These are phyloP conservation scores for Lavandula angustifolia DNA, from an alignment of 257 asterid species.

Conservation along the genomic window DNA sequence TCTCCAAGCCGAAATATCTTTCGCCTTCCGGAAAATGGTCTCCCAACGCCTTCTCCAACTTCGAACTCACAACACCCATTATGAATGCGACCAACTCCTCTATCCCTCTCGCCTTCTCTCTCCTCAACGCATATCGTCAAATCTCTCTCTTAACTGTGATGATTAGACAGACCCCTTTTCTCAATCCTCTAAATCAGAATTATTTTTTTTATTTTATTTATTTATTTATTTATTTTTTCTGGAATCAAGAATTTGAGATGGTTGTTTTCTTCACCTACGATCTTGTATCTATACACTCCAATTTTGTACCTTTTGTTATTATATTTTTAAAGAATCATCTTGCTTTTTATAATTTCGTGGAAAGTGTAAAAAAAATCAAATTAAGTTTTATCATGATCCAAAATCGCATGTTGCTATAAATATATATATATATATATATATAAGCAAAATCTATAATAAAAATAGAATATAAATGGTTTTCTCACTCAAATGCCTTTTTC, in stretches of 20 bases:
- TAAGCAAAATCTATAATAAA: too few species aligned
- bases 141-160: neutral
- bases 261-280: neutral
- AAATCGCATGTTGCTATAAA: too few species aligned
- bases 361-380: too few species aligned
- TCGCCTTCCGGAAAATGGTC: constrained; percentile 83
- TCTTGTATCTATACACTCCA: too few species aligned
- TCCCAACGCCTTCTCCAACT: constrained; percentile 70
- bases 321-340: too few species aligned
- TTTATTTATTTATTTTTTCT: too few species aligned
- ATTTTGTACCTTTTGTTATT: too few species aligned
- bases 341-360: too few species aligned
- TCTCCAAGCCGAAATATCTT: constrained; percentile 71
- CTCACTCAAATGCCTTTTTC: too few species aligned
- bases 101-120: constrained; percentile 41
- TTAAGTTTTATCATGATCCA: too few species aligned
- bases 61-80: constrained; percentile 76
- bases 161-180: neutral
- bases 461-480: too few species aligned
- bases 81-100: constrained; percentile 50
- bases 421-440: too few species aligned
- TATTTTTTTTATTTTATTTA: neutral
- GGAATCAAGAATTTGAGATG: neutral
- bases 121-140: constrained; percentile 7
- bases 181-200: neutral